Percentiles rank a stretch among this genome's conserved stretches.
phyloP scores from a whole-genome alignment of 768 basidiomycete genomes.

The Lentinula sp. region DNA sequence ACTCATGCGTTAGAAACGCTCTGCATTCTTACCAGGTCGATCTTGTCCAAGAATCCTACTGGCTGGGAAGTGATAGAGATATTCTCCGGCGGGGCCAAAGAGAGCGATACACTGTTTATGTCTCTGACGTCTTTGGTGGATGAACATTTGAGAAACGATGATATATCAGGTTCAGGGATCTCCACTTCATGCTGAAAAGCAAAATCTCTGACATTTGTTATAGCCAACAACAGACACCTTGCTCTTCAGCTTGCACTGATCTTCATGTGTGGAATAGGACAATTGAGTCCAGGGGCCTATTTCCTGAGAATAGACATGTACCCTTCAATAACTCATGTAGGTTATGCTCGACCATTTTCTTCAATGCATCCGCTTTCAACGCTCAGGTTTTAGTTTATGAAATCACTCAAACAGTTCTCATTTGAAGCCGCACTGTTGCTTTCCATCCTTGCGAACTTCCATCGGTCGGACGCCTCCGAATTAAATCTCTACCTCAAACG shows the following conservation, averaged over 20 bases:
- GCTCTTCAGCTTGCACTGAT: slow-evolving; percentile 51
- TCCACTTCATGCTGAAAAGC: no score
- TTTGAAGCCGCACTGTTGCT: slow-evolving; percentile 58
- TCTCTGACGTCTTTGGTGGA: slow-evolving; percentile 26
- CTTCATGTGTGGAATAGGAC: slow-evolving; percentile 52
- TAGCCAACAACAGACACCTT: slow-evolving; percentile 46
- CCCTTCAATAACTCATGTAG: slow-evolving; percentile 42
- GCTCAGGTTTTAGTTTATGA: slow-evolving; percentile 39
- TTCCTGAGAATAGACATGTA: slow-evolving; percentile 60
- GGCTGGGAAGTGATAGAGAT: slow-evolving; percentile 75
- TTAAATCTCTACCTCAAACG: slow-evolving; percentile 59
- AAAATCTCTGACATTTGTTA: neutral
- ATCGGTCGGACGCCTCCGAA: slow-evolving; percentile 65
- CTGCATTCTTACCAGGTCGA: slow-evolving; percentile 34
- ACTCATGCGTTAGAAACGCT: slow-evolving; percentile 47
- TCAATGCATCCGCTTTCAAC: neutral
- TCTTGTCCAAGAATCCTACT: slow-evolving; percentile 51
- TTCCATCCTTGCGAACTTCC: slow-evolving; percentile 63
- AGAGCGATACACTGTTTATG: slow-evolving; percentile 56
- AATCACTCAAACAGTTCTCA: slow-evolving; percentile 43
- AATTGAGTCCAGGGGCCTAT: slow-evolving; percentile 69
- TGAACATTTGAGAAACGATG: slow-evolving; percentile 36
- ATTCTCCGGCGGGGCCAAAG: slow-evolving; percentile 51
- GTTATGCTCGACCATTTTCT: slow-evolving; percentile 14
- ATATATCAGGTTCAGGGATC: slow-evolving; percentile 32